Evolutionary conservation across 2,329 filamentous ascomycete species (phyloP).

Genomic region (Aschersonia sp.): DNA sequence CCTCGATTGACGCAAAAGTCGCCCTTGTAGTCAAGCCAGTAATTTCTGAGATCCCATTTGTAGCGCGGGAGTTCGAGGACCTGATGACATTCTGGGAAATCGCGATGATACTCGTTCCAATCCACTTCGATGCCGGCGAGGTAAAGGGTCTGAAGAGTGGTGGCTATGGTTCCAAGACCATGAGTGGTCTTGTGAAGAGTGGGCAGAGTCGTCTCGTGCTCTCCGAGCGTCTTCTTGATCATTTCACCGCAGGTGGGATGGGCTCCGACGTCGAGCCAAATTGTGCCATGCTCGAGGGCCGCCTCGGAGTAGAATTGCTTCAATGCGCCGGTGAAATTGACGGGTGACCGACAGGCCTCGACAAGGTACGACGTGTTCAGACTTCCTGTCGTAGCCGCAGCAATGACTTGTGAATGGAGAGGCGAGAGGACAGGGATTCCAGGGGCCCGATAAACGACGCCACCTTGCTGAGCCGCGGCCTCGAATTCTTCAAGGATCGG

Average conservation of each 20-base stretch:
- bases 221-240: background rate
- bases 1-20: background rate
- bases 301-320: background rate
- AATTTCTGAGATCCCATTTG: background rate
- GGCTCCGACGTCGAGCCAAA: background rate
- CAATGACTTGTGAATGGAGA: constrained; percentile 22
- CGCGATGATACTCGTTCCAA: background rate
- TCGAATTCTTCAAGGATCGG: constrained; percentile 45
- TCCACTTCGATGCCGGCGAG: background rate
- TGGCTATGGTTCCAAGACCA: background rate
- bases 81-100: background rate
- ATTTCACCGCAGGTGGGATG: background rate
- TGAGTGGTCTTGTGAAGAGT: background rate
- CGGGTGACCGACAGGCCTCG: background rate
- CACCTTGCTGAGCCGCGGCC: constrained; percentile 17
- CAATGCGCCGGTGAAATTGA: background rate
- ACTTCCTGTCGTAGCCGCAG: background rate
- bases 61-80: background rate
- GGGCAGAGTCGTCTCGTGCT: background rate
- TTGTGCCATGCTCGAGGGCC: background rate
- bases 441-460: background rate
- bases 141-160: background rate
- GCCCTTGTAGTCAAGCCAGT: background rate
- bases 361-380: background rate
- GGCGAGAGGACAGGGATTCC: constrained; percentile 52